Percentiles rank a stretch among this genome's conserved stretches.
Evolutionary conservation across 768 basidiomycete genomes (phyloP).

Genomic region (Russula compacta): DNA sequence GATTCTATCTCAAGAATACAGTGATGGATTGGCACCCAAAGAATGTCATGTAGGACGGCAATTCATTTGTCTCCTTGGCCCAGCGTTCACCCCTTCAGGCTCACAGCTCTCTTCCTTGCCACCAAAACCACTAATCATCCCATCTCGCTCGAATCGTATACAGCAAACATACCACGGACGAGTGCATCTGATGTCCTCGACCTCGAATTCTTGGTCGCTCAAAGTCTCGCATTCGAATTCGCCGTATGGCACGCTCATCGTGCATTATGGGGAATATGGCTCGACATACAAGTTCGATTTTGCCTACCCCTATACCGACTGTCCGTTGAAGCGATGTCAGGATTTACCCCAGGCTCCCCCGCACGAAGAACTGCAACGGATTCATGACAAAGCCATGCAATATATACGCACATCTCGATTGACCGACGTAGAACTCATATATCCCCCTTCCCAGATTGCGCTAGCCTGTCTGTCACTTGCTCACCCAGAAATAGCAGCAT

Average conservation of each 20-base stretch:
- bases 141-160: conserved; percentile 80
- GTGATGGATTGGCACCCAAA: conserved; percentile 99
- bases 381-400: conserved; percentile 58
- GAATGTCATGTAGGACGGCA: conserved; percentile 79
- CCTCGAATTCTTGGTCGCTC: conserved; percentile 92
- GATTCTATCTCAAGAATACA: conserved; percentile 96
- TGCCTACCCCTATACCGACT: conserved; percentile 13
- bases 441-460: conserved; percentile 89
- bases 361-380: conserved; percentile 38
- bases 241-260: conserved; percentile 87
- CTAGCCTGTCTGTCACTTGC: conserved; percentile 67
- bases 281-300: conserved; percentile 70
- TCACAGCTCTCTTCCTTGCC: conserved; percentile 90
- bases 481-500: conserved; percentile 45
- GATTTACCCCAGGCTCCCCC: conserved; percentile 43
- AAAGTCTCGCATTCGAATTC: conserved; percentile 91
- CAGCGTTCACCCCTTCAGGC: conserved; percentile 41
- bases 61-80: not conserved
- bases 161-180: conserved; percentile 74
- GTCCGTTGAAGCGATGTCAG: conserved; percentile 29
- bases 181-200: conserved; percentile 78
- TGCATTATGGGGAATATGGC: conserved; percentile 79
- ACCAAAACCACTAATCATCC: conserved; percentile 97
- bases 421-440: conserved; percentile 87
- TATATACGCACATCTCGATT: conserved; percentile 73